A percentile compares a stretch with the other conserved stretches of the same genome.
These are phyloP conservation scores for Umbelopsis vinacea DNA, from an alignment of 192 early-diverging fungal species.

Conservation along the genomic window DNA sequence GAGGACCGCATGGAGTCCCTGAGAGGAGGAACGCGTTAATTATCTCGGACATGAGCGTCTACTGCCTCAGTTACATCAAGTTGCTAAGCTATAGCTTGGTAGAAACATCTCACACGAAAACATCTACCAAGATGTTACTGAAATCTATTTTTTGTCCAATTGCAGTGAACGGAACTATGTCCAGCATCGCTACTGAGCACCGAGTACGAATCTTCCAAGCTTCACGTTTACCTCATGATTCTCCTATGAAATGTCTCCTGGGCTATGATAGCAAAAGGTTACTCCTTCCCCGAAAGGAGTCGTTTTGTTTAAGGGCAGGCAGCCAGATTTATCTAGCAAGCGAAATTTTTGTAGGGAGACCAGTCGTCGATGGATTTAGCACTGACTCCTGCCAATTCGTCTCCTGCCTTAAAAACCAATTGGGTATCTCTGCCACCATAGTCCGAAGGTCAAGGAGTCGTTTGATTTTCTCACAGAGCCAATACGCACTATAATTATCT, in stretches of 20 bases:
- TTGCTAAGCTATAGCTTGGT: too few species aligned
- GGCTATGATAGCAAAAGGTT: not conserved
- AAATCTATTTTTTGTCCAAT: not conserved
- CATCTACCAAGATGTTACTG: too few species aligned
- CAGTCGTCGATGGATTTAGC: not conserved
- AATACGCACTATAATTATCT: not conserved
- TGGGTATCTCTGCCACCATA: not conserved
- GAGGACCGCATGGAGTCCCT: not conserved
- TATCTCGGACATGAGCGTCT: not conserved
- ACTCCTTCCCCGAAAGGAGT: conserved; percentile 4
- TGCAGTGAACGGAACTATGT: not conserved
- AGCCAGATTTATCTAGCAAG: not conserved
- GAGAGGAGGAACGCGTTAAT: not conserved
- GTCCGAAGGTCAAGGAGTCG: not conserved
- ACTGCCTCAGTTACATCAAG: not conserved
- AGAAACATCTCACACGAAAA: too few species aligned
- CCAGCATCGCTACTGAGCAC: not conserved
- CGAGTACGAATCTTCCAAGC: not conserved
- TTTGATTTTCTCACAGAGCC: conserved; percentile 1
- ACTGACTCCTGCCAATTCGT: not conserved
- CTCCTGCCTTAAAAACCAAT: conserved; percentile 1
- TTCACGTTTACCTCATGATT: not conserved
- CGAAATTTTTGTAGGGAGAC: not conserved
- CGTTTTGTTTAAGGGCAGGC: not conserved
- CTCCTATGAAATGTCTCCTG: not conserved